Evolutionary conservation across 108 stramenopile species (phyloP), one percentile per base, ranked within the genome.

Genomic region (Fragilariopsis cylindrus): DNA sequence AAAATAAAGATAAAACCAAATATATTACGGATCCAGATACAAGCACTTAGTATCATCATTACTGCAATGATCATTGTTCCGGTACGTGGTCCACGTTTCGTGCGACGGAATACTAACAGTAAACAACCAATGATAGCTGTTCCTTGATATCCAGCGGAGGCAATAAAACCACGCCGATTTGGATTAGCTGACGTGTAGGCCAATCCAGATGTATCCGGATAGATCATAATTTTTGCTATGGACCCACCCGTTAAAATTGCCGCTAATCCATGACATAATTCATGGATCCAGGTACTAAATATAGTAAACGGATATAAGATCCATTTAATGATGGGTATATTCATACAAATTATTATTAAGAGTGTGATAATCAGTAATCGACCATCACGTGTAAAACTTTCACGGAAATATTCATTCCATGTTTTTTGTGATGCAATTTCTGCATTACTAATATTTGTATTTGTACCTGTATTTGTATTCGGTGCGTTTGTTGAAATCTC

Each of bases 281-380:
- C 88, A 72, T 89, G 88, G 41, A 89, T 77, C 88, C 88, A 89
- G 4, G 88, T 89, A 2, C 84, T 83, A 67, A 81, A 89, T 1
- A 89, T 60, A 60, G 60, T 71, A 60, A 89, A 89, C 7, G 88
- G 88, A 72, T 89, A 89, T 4, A 89, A 58, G 3, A 83, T 47
- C 48, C 81, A 85, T 60, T 64, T 39, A 12, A 75, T 74, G 7
- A 64, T 66, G 0, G 81, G 73, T 43, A 75, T 62, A 69, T 89
- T 89, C 48, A 89, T 71, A 40, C 78, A 71, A 9, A 85, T 65
- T 6, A 84, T 71, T 16, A 89, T 71, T 12, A 75, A 46, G n/a
- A 83, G 7, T 16, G 76, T 82, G 8, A 81, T 82, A 48, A 82
- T 56, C 13, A 89, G 44, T 4, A 89, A 71, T 30, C 67, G 76